A percentile compares a stretch with the other conserved stretches of the same genome.
Conservation (phyloP, 129 eudicot genomes). For the Scalesia atractyloides region DNA sequence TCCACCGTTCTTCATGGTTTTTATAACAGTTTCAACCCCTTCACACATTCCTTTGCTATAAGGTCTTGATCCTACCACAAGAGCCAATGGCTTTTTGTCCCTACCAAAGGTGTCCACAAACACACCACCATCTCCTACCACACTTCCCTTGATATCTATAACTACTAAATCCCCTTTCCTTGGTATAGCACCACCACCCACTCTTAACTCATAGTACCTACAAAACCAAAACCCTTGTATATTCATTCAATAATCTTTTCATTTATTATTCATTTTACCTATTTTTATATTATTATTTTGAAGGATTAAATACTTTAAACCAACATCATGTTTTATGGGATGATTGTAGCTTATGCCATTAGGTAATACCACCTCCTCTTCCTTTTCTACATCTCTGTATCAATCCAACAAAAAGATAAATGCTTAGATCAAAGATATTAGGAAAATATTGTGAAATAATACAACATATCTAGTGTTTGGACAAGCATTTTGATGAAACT, state of each 20-base stretch:
- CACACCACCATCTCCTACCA: slow-evolving; percentile 59
- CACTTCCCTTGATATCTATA: slow-evolving; percentile 72
- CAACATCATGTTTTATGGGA: not conserved
- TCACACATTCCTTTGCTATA: slow-evolving; percentile 90
- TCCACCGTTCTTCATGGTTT: slow-evolving; percentile 83
- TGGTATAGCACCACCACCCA: slow-evolving; percentile 87
- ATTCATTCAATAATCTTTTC: not conserved
- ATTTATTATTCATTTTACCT: too few species aligned
- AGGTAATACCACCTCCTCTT: slow-evolving; percentile 82
- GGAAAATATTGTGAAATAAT: too few species aligned
- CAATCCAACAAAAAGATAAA: slow-evolving; percentile 8
- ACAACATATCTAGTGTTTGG: too few species aligned
- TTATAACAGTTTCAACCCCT: slow-evolving; percentile 72
- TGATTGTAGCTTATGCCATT: slow-evolving; percentile 72
- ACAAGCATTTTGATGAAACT: too few species aligned
- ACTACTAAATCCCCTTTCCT: slow-evolving; percentile 82
- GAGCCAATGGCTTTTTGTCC: slow-evolving; percentile 69
- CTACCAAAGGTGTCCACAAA: slow-evolving; percentile 73
- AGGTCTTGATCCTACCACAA: slow-evolving; percentile 88
- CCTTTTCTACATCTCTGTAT: slow-evolving; percentile 80
- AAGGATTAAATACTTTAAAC: not conserved
- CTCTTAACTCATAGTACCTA: slow-evolving; percentile 82
- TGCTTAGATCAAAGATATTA: too few species aligned
- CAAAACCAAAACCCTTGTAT: not conserved
- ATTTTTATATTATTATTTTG: not conserved